These are phyloP conservation scores for Fusarium albidum DNA, from an alignment of 2,329 filamentous ascomycete genomes.

Conservation along the genomic window DNA sequence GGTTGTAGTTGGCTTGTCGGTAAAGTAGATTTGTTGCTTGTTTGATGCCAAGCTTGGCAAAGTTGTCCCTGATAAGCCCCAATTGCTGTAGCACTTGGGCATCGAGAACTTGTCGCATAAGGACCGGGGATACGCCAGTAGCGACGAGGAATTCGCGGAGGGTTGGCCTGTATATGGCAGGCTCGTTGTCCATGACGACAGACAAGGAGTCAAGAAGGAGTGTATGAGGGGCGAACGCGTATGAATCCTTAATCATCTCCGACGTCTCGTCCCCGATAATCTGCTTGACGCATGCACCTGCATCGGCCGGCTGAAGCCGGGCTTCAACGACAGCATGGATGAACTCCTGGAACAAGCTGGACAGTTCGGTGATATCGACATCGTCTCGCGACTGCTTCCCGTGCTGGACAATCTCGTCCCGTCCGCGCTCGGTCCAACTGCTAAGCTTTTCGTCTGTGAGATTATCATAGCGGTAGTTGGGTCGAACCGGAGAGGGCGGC, in stretches of 20 bases:
- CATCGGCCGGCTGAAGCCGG: slow-evolving; percentile 71
- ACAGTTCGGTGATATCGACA: slow-evolving; percentile 73
- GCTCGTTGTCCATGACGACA: slow-evolving; percentile 77
- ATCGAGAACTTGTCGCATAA: slow-evolving; percentile 87
- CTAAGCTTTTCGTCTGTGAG: slow-evolving; percentile 74
- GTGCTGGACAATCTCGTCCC: slow-evolving; percentile 71
- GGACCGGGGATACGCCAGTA: slow-evolving; percentile 73
- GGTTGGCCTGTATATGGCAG: slow-evolving; percentile 54
- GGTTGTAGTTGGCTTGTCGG: slow-evolving; percentile 95
- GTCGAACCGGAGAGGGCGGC: slow-evolving; percentile 46
- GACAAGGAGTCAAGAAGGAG: slow-evolving; percentile 86
- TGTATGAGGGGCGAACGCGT: slow-evolving; percentile 67
- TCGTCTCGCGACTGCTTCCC: slow-evolving; percentile 71
- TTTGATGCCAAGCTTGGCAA: slow-evolving; percentile 82
- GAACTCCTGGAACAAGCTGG: slow-evolving; percentile 84
- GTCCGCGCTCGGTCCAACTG: slow-evolving; percentile 73
- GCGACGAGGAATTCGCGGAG: slow-evolving; percentile 75
- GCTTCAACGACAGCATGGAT: slow-evolving; percentile 77
- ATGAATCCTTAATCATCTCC: slow-evolving; percentile 59
- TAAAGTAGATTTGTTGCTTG: slow-evolving; percentile 94
- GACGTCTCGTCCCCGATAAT: slow-evolving; percentile 69
- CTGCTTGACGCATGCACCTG: slow-evolving; percentile 76
- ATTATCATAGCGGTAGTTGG: slow-evolving; percentile 75
- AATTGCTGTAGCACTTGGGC: slow-evolving; percentile 76
- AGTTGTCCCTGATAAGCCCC: slow-evolving; percentile 85